A percentile compares a stretch with the other conserved stretches of the same genome.
Conservation (phyloP, 345 rosid genomes). For the Nasturtium officinale region DNA sequence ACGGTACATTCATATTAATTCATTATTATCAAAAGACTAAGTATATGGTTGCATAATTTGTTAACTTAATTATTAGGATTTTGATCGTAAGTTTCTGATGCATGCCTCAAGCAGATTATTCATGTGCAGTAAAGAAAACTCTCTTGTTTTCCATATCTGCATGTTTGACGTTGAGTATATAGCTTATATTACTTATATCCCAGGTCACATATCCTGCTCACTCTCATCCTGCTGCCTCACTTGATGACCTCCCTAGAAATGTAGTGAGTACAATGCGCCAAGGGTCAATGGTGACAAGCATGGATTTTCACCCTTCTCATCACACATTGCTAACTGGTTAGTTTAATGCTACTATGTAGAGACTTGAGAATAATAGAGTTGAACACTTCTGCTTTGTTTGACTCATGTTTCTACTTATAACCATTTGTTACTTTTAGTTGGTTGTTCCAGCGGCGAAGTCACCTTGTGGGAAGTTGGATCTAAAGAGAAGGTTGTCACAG, state of each 20-base stretch:
- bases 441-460: constrained; percentile 79
- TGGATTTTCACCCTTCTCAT: constrained; percentile 93
- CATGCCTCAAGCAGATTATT: constrained; percentile 1
- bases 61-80: neutral
- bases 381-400: constrained; percentile 5
- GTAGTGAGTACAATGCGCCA: constrained; percentile 75
- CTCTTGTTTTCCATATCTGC: constrained; percentile 13
- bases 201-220: constrained; percentile 65
- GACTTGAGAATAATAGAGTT: constrained; percentile 9
- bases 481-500: constrained; percentile 67
- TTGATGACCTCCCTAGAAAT: constrained; percentile 85
- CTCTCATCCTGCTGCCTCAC: constrained; percentile 64
- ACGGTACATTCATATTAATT: neutral
- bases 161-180: constrained; percentile 9
- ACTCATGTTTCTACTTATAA: constrained; percentile 14
- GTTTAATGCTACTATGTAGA: constrained; percentile 33
- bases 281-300: constrained; percentile 81
- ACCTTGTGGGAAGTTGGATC: constrained; percentile 79
- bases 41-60: constrained; percentile 9
- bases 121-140: neutral
- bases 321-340: constrained; percentile 83
- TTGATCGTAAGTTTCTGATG: constrained; percentile 11
- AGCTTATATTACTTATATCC: constrained; percentile 35
- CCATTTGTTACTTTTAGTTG: constrained; percentile 54
- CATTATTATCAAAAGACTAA: neutral